Conservation (phyloP, 306 rosid genomes). For the Cicer bijugum region DNA sequence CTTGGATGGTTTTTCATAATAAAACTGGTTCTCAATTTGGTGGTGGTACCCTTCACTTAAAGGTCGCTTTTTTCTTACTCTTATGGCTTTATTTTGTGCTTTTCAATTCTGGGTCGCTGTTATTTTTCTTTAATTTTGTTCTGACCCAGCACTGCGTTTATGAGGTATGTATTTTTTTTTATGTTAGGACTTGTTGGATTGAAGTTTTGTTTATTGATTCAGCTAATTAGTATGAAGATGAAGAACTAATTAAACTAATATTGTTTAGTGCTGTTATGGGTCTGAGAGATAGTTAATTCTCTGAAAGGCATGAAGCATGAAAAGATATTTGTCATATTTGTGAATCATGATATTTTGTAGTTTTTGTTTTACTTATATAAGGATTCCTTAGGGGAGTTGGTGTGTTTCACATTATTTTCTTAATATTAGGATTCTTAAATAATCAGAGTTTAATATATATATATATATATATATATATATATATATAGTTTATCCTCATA, state of each 20-base stretch:
- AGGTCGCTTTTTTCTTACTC: slow-evolving; percentile 51
- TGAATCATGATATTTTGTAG: not conserved
- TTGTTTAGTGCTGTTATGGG: slow-evolving; percentile 12
- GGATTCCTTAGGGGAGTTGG: slow-evolving; percentile 13
- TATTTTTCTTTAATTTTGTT: not conserved
- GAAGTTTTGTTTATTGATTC: slow-evolving; percentile 3
- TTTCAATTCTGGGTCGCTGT: slow-evolving; percentile 25
- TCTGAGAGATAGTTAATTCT: slow-evolving; percentile 5
- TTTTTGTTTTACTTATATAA: not conserved
- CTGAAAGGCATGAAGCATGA: not conserved
- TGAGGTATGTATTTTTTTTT: not conserved
- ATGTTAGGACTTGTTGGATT: not conserved
- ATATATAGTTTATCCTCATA: not conserved
- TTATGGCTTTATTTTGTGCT: slow-evolving; percentile 1
- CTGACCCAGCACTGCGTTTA: too few relatives aligned
- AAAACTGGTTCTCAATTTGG: slow-evolving; percentile 66
- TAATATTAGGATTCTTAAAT: slow-evolving; percentile 21
- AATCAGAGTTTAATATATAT: not conserved
- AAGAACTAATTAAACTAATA: not conserved
- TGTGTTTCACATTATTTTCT: slow-evolving; percentile 11
- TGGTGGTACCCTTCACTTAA: slow-evolving; percentile 91
- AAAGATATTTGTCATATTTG: not conserved
- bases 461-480: too few relatives aligned
- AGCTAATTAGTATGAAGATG: not conserved
- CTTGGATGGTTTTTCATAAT: slow-evolving; percentile 89